Base-by-base conservation (phyloP, 768 basidiomycete species). In the Podaxis sp. region DNA sequence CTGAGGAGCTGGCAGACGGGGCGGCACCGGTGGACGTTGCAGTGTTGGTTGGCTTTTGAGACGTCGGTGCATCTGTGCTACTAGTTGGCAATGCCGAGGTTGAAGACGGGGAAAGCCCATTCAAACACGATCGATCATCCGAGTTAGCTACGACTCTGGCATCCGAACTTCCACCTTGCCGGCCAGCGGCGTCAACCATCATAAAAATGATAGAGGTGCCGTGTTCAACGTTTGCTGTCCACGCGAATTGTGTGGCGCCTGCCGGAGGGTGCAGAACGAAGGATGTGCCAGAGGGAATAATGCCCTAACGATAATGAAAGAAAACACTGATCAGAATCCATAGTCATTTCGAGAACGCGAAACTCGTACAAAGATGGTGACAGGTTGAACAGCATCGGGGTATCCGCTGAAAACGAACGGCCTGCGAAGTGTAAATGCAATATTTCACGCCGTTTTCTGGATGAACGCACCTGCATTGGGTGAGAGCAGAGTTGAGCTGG, bases 81-180 rank as follows among this genome's bases (percentile, higher is more conserved):
- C 67, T 44, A 5, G 70, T 54, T 7, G 69, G 2, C 2, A 76
- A 71, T 3, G 72, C 66, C n/a, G 64, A 26, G 9, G 80, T 87
- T 4, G 85, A 83, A 12, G 84, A 80, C 2, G 87, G 86, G 0
- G 87, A 88, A 40, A 65, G 69, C 28, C 69, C 67, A 66, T 80
- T 80, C 24, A 91, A 71, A 67, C 90, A 92, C 19, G 77, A 77
- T 24, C 63, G 69, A 57, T 84, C 78, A 63, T 78, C 78, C 1
- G 85, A 82, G 33, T 69, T 70, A 8, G 77, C 76, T 17, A 90
- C 85, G 4, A 66, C 71, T 64, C 71, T 67, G n/a, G 84, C 63
- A 65, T 85, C 80, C n/a, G 87, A 85, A 61, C 79, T 79, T 19
- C 89, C 89, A 54, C 90, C 89, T 60, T 79, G 77, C 51, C 77